A percentile compares a stretch with the other conserved stretches of the same genome.
phyloP scores from a whole-genome alignment of 495 filamentous ascomycete genomes.

The Alectoria sarmentosa region DNA sequence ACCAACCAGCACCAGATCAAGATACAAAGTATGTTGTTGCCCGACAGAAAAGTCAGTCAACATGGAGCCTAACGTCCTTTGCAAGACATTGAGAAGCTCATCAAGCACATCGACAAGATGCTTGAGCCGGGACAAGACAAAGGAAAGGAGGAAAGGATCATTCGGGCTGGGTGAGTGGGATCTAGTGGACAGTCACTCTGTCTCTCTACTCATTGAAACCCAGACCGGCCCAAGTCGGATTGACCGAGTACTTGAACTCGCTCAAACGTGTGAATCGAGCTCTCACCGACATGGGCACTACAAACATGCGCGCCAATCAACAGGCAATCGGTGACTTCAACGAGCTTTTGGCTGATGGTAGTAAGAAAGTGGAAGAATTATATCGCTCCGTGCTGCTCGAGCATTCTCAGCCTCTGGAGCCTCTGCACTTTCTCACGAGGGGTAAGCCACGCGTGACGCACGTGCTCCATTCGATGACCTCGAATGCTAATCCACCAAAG shows the following conservation, averaged over 20 bases:
- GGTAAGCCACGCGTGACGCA: slow-evolving; percentile 48
- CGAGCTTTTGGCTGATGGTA: slow-evolving; percentile 67
- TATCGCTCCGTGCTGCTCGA: slow-evolving; percentile 71
- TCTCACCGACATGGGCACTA: slow-evolving; percentile 68
- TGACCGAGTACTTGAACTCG: slow-evolving; percentile 80
- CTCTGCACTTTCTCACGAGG: slow-evolving; percentile 90
- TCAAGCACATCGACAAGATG: slow-evolving; percentile 78
- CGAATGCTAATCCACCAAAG: slow-evolving; percentile 26
- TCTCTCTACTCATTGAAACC: slow-evolving; percentile 21
- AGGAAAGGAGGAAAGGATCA: slow-evolving; percentile 82
- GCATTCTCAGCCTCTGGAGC: slow-evolving; percentile 70
- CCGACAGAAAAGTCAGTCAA: slow-evolving; percentile 1
- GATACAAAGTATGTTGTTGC: slow-evolving; percentile 52
- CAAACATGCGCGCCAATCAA: slow-evolving; percentile 86
- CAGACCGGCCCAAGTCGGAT: slow-evolving; percentile 68
- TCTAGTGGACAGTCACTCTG: neutral
- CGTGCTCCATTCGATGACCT: slow-evolving; percentile 18
- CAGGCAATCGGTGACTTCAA: slow-evolving; percentile 77
- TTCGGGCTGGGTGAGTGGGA: slow-evolving; percentile 62
- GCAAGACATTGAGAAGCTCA: slow-evolving; percentile 75
- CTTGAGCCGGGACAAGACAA: slow-evolving; percentile 83
- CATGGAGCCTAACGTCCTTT: neutral
- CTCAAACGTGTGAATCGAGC: slow-evolving; percentile 82
- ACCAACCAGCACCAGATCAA: slow-evolving; percentile 80
- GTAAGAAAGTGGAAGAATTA: slow-evolving; percentile 70